Base-by-base conservation (phyloP, 306 rosid genomes). In the Datisca glomerata region DNA sequence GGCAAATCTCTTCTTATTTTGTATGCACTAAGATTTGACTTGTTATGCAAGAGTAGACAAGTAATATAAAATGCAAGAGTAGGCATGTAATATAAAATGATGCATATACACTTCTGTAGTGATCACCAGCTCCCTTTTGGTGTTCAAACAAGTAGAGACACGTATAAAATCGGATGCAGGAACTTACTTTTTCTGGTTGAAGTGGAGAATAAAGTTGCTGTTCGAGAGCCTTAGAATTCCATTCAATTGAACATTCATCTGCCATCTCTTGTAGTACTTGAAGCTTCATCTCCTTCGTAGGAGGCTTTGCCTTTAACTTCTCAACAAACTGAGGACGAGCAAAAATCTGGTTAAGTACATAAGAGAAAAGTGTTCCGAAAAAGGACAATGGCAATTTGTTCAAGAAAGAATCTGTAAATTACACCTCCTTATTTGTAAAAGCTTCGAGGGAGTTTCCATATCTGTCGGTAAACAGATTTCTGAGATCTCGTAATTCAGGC, bases 401-500 rank as follows among this genome's bases (percentile, higher is more conserved):
- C 15, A 5, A 15, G 4, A 8, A 21, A 5, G 11, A 13, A 21
- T 7, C 36, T 14, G 33, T 40, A 28, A n/a, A 38, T n/a, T n/a
- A n/a, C n/a, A 89, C 98, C 93, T 89, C 95, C 60, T 61, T 62
- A 41, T 49, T 84, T 8, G 32, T 22, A 39, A 21, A 77, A 36
- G 63, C 32, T 25, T 73, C 69, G 14, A 80, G 63, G 23, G 81
- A 77, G 63, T 69, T 64, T 21, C 70, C 78, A 54, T 60, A 80
- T 61, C 61, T 84, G 34, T 68, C 63, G 2, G 56, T 56, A 28
- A 84, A 78, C 27, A 70, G 18, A 23, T 44, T 55, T 66, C 95
- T 65, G 52, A 89, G 78, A 6, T 66, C 69, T 17, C 92, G 81
- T 35, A 89, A 41, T 55, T 80, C 95, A 5, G 95, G 95, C 50